Evolutionary conservation across 768 basidiomycete species (phyloP), one percentile per base, ranked within the genome.

Genomic region (Coprinopsis marcescibilis): DNA sequence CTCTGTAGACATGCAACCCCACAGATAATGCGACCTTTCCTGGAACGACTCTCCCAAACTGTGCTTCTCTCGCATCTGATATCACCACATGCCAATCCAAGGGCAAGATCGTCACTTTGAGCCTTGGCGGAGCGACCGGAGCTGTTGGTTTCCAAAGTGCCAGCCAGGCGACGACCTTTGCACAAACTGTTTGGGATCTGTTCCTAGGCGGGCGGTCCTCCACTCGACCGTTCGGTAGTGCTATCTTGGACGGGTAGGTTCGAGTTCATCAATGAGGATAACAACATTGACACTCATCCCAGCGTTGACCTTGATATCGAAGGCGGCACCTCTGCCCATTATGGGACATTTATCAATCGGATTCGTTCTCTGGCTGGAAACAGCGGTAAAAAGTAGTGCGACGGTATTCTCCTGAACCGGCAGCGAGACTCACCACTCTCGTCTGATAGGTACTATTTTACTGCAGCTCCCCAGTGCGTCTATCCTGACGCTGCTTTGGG

Each of bases 291-390:
- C n/a, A n/a, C n/a, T n/a, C n/a, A n/a, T n/a, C n/a, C n/a, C n/a
- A 80, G 77, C 23, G 63, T 86, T 51, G 85, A 89, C 60, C 69
- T 89, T 25, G 85, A 87, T 58, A 83, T 89, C 52, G 85, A 88
- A 62, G 76, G 79, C n/a, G 85, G 85, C 14, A 60, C 65, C 14
- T 70, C 70, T 19, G 58, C 63, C 4, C 64, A 71, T 29, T 83
- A 79, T 53, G 65, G 63, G 3, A 67, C 76, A 1, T 83, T 83
- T 41, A 72, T 84, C 29, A 80, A 71, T 49, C 60, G 68, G 45
- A 73, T 84, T 36, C 73, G 77, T 7, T 71, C 76, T 2, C 69
- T 79, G 29, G 62, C 75, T 21, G 66, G 60, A 42, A 69, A 71
- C 26, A 71, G 75, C 7, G 72, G 68, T 56, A 85, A 83, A 61